Conservation (phyloP, 2,329 filamentous ascomycete species). For the Chaetomium sp. region DNA sequence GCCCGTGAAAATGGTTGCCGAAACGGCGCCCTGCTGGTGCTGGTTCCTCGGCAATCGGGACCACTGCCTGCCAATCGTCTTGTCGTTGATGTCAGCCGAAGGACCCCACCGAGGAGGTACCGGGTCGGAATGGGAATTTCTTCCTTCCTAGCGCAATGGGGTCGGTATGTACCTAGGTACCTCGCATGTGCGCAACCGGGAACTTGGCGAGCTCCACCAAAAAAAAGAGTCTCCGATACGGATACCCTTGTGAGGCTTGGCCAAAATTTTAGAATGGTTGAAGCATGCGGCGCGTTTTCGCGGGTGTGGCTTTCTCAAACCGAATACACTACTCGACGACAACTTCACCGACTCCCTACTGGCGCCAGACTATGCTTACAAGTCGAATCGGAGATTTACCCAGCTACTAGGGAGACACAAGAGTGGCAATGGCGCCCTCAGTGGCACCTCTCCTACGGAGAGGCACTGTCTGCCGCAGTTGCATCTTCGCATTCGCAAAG, state of each 20-base stretch:
- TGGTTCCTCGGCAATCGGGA: constrained; percentile 37
- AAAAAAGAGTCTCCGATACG: background rate
- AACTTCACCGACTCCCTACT: background rate
- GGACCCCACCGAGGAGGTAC: constrained; percentile 22
- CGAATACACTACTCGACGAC: background rate
- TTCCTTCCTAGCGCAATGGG: constrained; percentile 9
- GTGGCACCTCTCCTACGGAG: constrained; percentile 25
- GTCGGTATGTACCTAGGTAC: too few relatives aligned
- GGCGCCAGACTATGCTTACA: background rate
- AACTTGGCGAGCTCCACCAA: background rate
- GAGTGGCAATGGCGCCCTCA: constrained; percentile 28
- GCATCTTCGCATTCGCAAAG: constrained; percentile 16
- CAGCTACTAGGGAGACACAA: background rate
- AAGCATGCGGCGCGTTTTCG: background rate
- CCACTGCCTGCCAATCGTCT: constrained; percentile 30
- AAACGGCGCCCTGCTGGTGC: constrained; percentile 19
- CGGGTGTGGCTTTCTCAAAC: background rate
- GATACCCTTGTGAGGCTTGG: background rate
- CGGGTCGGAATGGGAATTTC: constrained; percentile 23
- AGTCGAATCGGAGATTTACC: background rate
- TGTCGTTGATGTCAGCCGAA: constrained; percentile 34
- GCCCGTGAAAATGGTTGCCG: constrained; percentile 32
- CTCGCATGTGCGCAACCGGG: too few relatives aligned
- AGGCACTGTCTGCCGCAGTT: constrained; percentile 28
- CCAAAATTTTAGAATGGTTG: constrained; percentile 11